Evolutionary conservation across 108 stramenopile genomes (phyloP).

Genomic region (Nitzschia sp.): DNA sequence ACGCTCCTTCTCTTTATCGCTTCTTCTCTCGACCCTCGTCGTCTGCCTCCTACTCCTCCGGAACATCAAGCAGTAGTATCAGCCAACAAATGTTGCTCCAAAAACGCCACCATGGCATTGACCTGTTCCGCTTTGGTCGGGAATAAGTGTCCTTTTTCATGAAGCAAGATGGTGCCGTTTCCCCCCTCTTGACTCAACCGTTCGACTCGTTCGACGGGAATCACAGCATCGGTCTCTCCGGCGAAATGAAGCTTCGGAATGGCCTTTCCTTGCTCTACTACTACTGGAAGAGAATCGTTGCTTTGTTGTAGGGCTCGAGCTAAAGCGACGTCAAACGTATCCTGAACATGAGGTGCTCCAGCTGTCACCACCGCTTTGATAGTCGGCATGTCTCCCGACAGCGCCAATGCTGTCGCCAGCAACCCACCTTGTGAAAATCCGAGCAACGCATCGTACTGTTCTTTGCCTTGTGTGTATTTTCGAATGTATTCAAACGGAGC

Average conservation of each 20-base stretch:
- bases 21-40: too few species aligned
- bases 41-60: too few species aligned
- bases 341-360: conserved; percentile 59
- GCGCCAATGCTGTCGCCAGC: conserved; percentile 57
- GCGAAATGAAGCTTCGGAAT: conserved; percentile 78
- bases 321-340: conserved; percentile 45
- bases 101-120: conserved; percentile 61
- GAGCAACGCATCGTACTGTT: conserved; percentile 55
- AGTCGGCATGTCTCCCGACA: conserved; percentile 49
- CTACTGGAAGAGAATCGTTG: too few species aligned
- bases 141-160: conserved; percentile 77
- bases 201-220: conserved; percentile 51
- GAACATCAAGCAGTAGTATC: too few species aligned
- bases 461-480: conserved; percentile 31
- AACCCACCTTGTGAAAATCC: conserved; percentile 80
- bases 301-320: background rate
- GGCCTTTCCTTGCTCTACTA: conserved; percentile 27
- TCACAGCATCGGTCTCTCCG: conserved; percentile 64
- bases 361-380: conserved; percentile 66
- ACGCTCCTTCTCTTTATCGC: too few species aligned
- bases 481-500: conserved; percentile 61
- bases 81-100: conserved; percentile 22
- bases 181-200: conserved; percentile 53
- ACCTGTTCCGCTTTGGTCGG: conserved; percentile 64
- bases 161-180: conserved; percentile 55